phyloP scores from a whole-genome alignment of 140 eudicot genomes.

The Oenanthe javanica region DNA sequence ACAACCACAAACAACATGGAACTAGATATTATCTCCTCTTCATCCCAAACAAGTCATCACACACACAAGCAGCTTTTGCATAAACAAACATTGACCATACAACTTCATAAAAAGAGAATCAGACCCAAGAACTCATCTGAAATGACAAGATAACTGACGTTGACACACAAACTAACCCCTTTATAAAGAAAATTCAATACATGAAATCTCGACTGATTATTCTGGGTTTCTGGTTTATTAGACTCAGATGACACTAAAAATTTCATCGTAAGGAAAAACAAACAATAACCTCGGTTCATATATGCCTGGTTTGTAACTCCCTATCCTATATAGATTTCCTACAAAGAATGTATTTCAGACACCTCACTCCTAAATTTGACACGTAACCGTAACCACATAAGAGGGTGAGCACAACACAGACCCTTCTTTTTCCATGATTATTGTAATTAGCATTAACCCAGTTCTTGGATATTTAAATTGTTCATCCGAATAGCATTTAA shows the following conservation, averaged over 20 bases:
- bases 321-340: neutral
- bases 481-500: neutral
- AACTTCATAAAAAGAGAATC: neutral
- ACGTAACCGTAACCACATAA: neutral
- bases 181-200: neutral
- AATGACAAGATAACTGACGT: neutral
- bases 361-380: neutral
- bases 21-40: neutral
- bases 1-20: neutral
- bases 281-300: neutral
- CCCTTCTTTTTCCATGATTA: neutral
- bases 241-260: neutral
- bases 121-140: neutral
- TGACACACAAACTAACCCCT: neutral
- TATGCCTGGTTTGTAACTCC: neutral
- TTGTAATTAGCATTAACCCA: neutral
- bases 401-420: neutral
- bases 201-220: neutral
- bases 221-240: neutral
- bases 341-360: neutral
- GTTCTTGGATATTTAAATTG: neutral
- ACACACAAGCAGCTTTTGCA: neutral
- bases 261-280: neutral
- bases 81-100: neutral
- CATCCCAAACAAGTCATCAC: neutral